A percentile compares a stretch with the other conserved stretches of the same genome.
These are phyloP conservation scores for Kodamaea hsintzibuensis DNA, from an alignment of 805 yeast genomes.

Conservation along the genomic window DNA sequence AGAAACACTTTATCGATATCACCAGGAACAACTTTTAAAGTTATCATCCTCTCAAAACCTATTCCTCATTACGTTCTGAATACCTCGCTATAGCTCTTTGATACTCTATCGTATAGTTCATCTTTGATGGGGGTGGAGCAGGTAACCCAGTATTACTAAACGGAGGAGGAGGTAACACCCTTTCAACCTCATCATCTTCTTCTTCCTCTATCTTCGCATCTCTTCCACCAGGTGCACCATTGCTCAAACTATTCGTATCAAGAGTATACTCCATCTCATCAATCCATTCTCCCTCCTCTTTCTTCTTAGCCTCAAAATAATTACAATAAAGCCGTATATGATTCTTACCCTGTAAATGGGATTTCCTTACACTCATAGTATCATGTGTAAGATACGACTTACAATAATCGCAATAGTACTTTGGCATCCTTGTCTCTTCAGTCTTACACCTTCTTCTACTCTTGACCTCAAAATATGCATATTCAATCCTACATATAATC, in stretches of 20 bases:
- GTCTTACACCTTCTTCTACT: neutral
- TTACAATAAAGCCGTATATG: constrained; percentile 72
- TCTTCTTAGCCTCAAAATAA: constrained; percentile 58
- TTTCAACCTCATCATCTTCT: constrained; percentile 2
- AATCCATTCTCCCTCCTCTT: constrained; percentile 33
- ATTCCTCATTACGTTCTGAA: neutral
- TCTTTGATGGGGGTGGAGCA: constrained; percentile 36
- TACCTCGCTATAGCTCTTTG: constrained; percentile 16
- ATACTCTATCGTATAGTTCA: constrained; percentile 23
- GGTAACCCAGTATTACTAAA: constrained; percentile 27
- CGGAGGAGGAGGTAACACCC: constrained; percentile 36
- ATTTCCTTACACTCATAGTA: constrained; percentile 79
- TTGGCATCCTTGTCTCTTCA: constrained; percentile 48
- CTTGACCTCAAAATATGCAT: too few relatives aligned
- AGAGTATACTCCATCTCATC: constrained; percentile 36
- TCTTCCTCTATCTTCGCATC: constrained; percentile 20
- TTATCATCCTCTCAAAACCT: too few relatives aligned
- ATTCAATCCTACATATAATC: neutral
- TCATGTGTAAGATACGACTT: constrained; percentile 83
- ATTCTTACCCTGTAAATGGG: constrained; percentile 75
- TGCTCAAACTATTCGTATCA: constrained; percentile 34
- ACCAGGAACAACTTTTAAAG: too few relatives aligned
- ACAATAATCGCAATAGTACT: constrained; percentile 84
- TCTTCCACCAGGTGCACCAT: constrained; percentile 31
- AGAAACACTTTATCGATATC: too few relatives aligned